Evolutionary conservation across 768 basidiomycete species (phyloP), one percentile per base, ranked within the genome.

Genomic region (Cystobasidium ongulense): DNA sequence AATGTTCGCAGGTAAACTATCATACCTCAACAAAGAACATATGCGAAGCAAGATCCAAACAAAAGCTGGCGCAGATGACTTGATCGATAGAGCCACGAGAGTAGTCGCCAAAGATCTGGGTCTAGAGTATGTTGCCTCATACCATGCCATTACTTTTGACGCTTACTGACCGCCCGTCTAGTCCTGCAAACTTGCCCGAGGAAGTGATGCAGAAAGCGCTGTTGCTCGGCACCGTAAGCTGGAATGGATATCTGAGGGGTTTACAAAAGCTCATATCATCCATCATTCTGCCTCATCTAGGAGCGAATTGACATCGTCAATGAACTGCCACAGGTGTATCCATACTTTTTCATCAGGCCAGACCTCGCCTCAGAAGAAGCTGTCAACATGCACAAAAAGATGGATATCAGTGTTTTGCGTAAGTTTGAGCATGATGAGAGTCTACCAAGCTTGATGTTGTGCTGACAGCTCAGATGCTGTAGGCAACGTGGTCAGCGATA

Each of bases 21-120:
- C 88, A 77, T 91, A 88, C 79, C 82, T 98, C 67, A 97, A 98
- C 80, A 92, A 92, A 78, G 88, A 89, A 57, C 90, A 95, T 78
- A 81, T 99, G 18, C 84, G 87, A 81, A 83, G 83, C 21, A 83
- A 82, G 70, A 85, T 87, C 78, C 82, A 85, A 18, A 83, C 82
- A 5, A 81, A 85, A 1, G 81, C 84, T 17, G 87, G 86, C 0
- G 82, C 88, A 29, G 78, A 82, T n/a, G 77, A 80, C 0, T 83
- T 91, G 2, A 86, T 88, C 1, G 80, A 82, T 53, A 83, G 87
- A 67, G 85, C 86, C 17, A 85, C 85, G 46, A 81, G 82, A 13
- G 78, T 84, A 36, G 80, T 90, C n/a, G 86, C 85, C 65, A 82
- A 84, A 8, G 80, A 84, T 0, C 89, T 88, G 76, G 87, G 53